These are phyloP conservation scores for Excoecaria agallocha DNA, from an alignment of 345 rosid genomes.

Conservation along the genomic window DNA sequence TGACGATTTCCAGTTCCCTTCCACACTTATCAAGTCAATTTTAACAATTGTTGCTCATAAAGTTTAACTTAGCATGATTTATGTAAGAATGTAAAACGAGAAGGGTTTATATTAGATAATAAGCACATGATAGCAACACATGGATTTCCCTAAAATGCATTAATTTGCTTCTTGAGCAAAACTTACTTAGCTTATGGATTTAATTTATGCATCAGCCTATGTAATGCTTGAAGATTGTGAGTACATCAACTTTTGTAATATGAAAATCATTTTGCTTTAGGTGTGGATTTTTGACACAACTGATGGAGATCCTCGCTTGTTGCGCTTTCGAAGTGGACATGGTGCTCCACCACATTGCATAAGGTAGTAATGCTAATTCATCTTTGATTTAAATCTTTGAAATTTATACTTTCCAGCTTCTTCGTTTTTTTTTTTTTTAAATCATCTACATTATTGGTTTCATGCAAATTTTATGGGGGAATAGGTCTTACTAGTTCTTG, in stretches of 20 bases:
- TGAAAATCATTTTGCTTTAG: slow-evolving; percentile 28
- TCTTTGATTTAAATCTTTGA: background rate
- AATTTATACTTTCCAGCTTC: background rate
- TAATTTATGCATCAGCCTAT: background rate
- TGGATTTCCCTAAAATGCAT: background rate
- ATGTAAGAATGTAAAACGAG: background rate
- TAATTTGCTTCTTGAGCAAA: background rate
- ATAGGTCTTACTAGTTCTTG: background rate
- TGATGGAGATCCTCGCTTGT: slow-evolving; percentile 92
- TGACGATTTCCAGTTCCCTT: too few species aligned
- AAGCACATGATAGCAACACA: background rate
- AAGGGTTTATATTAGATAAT: slow-evolving; percentile 2
- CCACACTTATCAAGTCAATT: background rate
- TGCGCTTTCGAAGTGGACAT: slow-evolving; percentile 96
- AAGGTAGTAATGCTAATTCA: slow-evolving; percentile 45
- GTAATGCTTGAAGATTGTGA: too few species aligned
- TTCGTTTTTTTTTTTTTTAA: too few species aligned
- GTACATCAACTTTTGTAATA: background rate
- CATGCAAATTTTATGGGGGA: background rate
- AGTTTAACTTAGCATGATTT: background rate
- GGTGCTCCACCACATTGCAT: slow-evolving; percentile 97
- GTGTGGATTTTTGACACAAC: slow-evolving; percentile 97
- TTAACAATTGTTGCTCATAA: background rate
- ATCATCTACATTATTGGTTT: background rate
- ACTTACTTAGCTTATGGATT: slow-evolving; percentile 1